Evolutionary conservation across 169 alveolate species (phyloP).

Genomic region (Haemoproteus tartakovskyi): DNA sequence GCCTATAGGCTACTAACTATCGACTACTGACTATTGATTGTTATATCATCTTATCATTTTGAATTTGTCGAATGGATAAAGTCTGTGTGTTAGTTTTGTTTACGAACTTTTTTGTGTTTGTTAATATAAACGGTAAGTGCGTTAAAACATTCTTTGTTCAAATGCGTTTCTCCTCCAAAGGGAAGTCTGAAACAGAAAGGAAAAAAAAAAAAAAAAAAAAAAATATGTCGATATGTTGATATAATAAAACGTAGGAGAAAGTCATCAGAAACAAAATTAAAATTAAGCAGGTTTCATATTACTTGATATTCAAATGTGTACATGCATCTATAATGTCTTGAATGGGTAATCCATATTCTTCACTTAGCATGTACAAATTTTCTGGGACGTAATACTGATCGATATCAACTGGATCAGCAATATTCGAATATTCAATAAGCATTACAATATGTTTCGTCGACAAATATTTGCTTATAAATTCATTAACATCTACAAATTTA

Average conservation of each 20-base stretch:
- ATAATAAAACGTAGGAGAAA: too few species aligned
- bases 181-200: background rate
- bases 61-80: too few species aligned
- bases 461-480: conserved; percentile 13
- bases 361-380: conserved; percentile 41
- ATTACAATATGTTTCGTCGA: conserved; percentile 36
- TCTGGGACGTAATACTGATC: conserved; percentile 49
- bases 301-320: conserved; percentile 11
- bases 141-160: conserved; percentile 27
- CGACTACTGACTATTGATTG: too few species aligned
- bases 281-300: too few species aligned
- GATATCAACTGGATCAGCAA: conserved; percentile 56
- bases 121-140: conserved; percentile 7
- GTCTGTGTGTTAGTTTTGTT: background rate
- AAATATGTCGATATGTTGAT: too few species aligned
- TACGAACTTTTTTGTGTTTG: background rate
- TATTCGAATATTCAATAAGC: conserved; percentile 26
- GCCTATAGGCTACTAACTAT: too few species aligned
- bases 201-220: background rate
- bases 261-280: too few species aligned
- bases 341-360: conserved; percentile 35
- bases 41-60: too few species aligned
- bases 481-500: conserved; percentile 30
- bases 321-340: conserved; percentile 31
- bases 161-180: conserved; percentile 57